A percentile compares a stretch with the other conserved stretches of the same genome.
Conservation (phyloP, 805 yeast species). For the Pichia insulana region DNA sequence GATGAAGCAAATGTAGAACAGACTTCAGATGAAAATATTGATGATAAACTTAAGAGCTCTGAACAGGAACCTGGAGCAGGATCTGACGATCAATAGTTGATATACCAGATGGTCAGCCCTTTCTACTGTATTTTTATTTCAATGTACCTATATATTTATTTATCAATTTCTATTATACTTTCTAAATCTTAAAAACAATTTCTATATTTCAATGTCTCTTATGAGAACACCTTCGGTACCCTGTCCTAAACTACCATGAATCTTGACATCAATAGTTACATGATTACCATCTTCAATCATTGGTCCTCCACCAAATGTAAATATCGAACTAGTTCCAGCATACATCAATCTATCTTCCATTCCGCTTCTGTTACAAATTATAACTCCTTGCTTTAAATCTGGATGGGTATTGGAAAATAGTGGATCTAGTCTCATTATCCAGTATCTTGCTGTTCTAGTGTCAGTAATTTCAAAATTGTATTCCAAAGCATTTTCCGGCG, state of each 20-base stretch:
- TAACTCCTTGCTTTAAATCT: slow-evolving; percentile 27
- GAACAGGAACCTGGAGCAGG: neutral
- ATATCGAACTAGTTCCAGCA: slow-evolving; percentile 56
- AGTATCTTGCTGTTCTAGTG: slow-evolving; percentile 36
- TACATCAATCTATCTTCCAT: slow-evolving; percentile 61
- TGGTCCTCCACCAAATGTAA: slow-evolving; percentile 41
- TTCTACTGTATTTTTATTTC: slow-evolving; percentile 1
- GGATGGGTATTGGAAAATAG: slow-evolving; percentile 16
- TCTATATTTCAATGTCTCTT: slow-evolving; percentile 43
- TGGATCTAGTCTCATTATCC: slow-evolving; percentile 54
- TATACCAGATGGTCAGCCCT: too few relatives aligned
- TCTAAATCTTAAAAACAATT: neutral
- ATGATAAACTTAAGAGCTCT: neutral
- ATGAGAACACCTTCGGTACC: slow-evolving; percentile 58
- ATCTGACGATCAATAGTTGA: too few relatives aligned
- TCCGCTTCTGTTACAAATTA: slow-evolving; percentile 68
- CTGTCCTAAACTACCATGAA: slow-evolving; percentile 50
- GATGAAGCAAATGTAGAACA: slow-evolving; percentile 3
- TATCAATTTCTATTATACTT: neutral
- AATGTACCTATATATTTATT: slow-evolving; percentile 5
- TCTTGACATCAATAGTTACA: slow-evolving; percentile 34
- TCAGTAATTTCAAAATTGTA: slow-evolving; percentile 16
- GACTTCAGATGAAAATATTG: neutral
- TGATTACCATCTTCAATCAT: slow-evolving; percentile 18
- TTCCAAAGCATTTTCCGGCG: slow-evolving; percentile 3